These are phyloP conservation scores for Leavenworthia alabamica DNA, from an alignment of 345 rosid species.

Conservation along the genomic window DNA sequence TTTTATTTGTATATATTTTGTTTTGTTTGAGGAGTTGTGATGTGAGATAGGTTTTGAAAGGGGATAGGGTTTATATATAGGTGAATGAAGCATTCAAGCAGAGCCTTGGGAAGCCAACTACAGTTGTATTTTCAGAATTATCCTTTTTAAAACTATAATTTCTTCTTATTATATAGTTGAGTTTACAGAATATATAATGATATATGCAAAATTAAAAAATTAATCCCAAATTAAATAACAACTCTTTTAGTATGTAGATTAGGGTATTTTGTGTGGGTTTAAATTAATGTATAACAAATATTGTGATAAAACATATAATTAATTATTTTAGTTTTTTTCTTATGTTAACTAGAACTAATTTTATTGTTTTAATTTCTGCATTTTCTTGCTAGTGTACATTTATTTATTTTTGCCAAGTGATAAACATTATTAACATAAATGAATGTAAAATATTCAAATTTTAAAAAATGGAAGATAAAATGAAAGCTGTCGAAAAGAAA, in stretches of 20 bases:
- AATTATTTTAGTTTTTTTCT: neutral
- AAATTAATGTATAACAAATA: neutral
- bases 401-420: neutral
- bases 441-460: slow-evolving; percentile 9
- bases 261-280: neutral
- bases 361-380: neutral
- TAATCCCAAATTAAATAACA: neutral
- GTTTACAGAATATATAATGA: neutral
- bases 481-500: slow-evolving; percentile 31
- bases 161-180: neutral
- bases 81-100: slow-evolving; percentile 5
- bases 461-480: slow-evolving; percentile 3
- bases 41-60: slow-evolving; percentile 23
- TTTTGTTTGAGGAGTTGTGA: slow-evolving; percentile 18
- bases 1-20: neutral
- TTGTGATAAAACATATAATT: neutral
- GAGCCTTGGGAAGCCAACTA: slow-evolving; percentile 25
- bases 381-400: neutral
- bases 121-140: slow-evolving; percentile 5
- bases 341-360: neutral
- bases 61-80: slow-evolving; percentile 22
- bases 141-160: neutral
- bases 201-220: neutral
- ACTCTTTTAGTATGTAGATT: neutral
- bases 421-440: neutral